Conservation (phyloP, 345 rosid species). For the Melaleuca quinquenervia region DNA sequence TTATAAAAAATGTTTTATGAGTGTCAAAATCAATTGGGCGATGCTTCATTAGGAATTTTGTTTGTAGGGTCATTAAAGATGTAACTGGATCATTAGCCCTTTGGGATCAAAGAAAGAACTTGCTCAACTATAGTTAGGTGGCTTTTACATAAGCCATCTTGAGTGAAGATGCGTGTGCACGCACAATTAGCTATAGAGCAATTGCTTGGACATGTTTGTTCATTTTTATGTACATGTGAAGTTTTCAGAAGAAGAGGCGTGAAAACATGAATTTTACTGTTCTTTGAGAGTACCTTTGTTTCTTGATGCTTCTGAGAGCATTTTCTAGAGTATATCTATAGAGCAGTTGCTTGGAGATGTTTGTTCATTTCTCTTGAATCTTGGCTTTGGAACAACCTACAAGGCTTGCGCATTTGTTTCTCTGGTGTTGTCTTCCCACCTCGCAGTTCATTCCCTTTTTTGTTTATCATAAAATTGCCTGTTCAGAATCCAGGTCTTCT, state of each 20-base stretch:
- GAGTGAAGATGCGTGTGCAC: not conserved
- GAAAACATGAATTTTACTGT: not conserved
- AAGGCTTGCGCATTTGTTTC: not conserved
- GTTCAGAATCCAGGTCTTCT: not conserved
- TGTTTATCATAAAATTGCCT: not conserved
- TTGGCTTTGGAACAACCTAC: not conserved
- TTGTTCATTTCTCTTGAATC: not conserved
- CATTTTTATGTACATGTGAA: too few relatives aligned
- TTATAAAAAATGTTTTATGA: not conserved
- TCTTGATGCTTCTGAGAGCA: not conserved
- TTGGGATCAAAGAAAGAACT: not conserved
- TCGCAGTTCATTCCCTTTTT: not conserved
- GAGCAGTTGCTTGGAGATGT: not conserved
- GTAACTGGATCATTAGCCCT: not conserved
- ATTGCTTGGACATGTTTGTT: too few relatives aligned
- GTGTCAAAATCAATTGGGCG: not conserved
- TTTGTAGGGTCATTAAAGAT: not conserved
- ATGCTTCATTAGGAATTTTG: not conserved
- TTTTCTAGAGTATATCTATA: not conserved
- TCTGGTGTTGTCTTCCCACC: not conserved
- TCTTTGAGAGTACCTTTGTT: not conserved
- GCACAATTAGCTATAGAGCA: too few relatives aligned
- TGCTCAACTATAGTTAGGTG: not conserved
- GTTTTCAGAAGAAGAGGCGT: too few relatives aligned
- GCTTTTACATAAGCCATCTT: not conserved